Conservation (phyloP, 1,139 yeast species). For the Geotrichum citri-aurantii region DNA sequence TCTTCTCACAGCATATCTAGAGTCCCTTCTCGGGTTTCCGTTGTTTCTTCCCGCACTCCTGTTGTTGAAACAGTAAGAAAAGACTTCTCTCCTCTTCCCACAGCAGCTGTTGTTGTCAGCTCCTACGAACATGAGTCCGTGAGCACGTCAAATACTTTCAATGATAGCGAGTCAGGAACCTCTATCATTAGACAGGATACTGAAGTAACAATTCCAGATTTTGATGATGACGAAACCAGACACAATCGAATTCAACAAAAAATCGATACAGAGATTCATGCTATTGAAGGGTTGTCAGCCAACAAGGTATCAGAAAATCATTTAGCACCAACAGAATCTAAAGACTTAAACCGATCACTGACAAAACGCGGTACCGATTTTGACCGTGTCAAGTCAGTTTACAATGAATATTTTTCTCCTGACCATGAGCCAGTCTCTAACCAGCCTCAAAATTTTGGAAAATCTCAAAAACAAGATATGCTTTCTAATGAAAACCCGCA, state of each 20-base stretch:
- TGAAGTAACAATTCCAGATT: constrained; percentile 5
- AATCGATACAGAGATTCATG: constrained; percentile 4
- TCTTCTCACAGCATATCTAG: neutral
- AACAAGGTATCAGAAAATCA: neutral
- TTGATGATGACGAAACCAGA: constrained; percentile 12
- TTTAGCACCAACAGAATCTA: neutral
- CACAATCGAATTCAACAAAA: constrained; percentile 4
- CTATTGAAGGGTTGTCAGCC: neutral
- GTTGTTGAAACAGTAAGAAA: neutral
- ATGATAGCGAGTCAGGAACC: neutral
- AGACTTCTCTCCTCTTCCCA: constrained; percentile 3
- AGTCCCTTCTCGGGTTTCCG: constrained; percentile 7
- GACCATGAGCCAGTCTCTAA: neutral
- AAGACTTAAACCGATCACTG: neutral
- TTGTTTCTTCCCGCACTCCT: constrained; percentile 12
- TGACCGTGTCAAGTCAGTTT: constrained; percentile 32
- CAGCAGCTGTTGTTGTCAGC: neutral
- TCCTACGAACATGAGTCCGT: neutral
- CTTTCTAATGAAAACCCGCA: neutral
- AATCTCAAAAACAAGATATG: neutral
- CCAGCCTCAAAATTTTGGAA: neutral
- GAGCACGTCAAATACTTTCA: constrained; percentile 1
- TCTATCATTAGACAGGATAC: neutral
- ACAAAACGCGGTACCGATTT: constrained; percentile 20
- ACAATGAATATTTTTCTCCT: constrained; percentile 31